phyloP scores from a whole-genome alignment of 116 monocot species.

The Cymodocea nodosa region DNA sequence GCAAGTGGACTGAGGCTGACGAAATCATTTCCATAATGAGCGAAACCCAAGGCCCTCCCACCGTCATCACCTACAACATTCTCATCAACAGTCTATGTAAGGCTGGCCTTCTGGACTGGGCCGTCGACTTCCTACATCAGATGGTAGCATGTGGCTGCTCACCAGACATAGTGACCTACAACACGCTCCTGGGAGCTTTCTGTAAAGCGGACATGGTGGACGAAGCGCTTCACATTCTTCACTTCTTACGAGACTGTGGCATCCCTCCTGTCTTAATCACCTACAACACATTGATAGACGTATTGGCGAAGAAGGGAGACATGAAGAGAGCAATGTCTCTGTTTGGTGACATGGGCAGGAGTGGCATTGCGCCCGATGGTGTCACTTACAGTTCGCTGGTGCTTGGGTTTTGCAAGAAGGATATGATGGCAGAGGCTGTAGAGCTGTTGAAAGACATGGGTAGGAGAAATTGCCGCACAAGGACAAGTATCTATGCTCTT shows the following conservation, averaged over 20 bases:
- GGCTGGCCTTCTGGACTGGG: constrained; percentile 36
- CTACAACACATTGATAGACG: constrained; percentile 79
- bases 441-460: constrained; percentile 47
- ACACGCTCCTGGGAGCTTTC: constrained; percentile 52
- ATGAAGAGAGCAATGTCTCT: constrained; percentile 40
- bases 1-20: constrained; percentile 56
- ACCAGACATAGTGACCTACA: constrained; percentile 79
- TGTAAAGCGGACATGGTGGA: constrained; percentile 50
- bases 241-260: constrained; percentile 27
- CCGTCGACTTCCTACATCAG: constrained; percentile 46
- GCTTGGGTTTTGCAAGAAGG: constrained; percentile 46
- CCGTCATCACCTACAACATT: constrained; percentile 68
- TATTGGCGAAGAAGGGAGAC: constrained; percentile 52
- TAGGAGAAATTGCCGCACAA: constrained; percentile 26
- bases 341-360: constrained; percentile 55
- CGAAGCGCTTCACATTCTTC: constrained; percentile 40
- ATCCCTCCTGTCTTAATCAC: constrained; percentile 42
- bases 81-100: constrained; percentile 73
- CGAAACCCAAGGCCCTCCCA: constrained; percentile 29
- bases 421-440: constrained; percentile 43
- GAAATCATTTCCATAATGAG: constrained; percentile 53
- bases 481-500: constrained; percentile 39
- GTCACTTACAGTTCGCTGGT: constrained; percentile 64
- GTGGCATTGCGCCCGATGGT: constrained; percentile 53
- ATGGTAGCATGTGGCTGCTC: constrained; percentile 43